Percentiles rank a stretch among this genome's conserved stretches.
These are phyloP conservation scores for Tieghemostelium lacteum DNA, from an alignment of 78 protist genomes.

Conservation along the genomic window DNA sequence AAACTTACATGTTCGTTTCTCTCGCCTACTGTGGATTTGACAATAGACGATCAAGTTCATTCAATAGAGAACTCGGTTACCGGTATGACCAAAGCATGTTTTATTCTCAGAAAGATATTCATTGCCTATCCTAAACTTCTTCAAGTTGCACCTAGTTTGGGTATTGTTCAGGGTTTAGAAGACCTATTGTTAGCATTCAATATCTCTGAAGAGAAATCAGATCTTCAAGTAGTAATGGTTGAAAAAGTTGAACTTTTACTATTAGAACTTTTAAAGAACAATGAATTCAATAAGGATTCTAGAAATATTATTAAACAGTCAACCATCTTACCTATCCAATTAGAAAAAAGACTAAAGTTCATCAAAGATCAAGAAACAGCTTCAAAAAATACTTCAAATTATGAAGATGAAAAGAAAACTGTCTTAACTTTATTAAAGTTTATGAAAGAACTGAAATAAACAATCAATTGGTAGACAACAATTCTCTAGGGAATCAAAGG, in stretches of 20 bases:
- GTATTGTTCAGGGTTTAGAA: slow-evolving; percentile 29
- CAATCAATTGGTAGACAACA: no score
- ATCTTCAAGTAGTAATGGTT: slow-evolving; percentile 37
- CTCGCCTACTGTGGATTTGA: slow-evolving; percentile 55
- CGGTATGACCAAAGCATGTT: slow-evolving; percentile 63
- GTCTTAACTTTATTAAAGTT: no score
- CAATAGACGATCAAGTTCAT: not conserved
- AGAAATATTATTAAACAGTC: no score
- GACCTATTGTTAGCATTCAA: slow-evolving; percentile 21
- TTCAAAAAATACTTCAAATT: no score
- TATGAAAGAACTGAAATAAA: no score
- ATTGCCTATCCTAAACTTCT: slow-evolving; percentile 2
- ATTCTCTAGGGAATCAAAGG: no score
- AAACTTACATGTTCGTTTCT: slow-evolving; percentile 30
- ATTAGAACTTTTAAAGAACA: not conserved
- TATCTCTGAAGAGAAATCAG: not conserved
- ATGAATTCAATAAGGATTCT: not conserved
- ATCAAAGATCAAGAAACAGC: no score
- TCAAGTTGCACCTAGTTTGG: slow-evolving; percentile 7
- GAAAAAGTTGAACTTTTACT: slow-evolving; percentile 57
- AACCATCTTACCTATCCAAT: no score
- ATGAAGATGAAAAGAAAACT: no score
- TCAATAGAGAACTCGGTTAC: slow-evolving; percentile 11
- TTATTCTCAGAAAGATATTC: slow-evolving; percentile 28
- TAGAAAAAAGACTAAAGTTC: no score